These are phyloP conservation scores for Selaginella moellendorffii DNA, from an alignment of 75 land plant species.

Conservation along the genomic window DNA sequence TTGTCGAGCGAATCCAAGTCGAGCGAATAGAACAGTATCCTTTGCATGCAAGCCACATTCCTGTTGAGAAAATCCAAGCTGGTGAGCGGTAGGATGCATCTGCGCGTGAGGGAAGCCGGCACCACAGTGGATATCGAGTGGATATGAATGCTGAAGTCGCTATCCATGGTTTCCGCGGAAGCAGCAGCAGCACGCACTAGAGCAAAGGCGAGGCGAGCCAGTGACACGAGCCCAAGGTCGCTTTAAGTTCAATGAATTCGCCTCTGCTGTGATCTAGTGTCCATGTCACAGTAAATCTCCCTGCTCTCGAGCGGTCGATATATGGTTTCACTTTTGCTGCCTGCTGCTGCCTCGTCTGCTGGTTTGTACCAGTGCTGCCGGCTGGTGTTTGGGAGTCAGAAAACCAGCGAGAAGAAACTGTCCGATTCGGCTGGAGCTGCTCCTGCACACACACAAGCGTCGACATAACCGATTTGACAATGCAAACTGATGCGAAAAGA, in stretches of 20 bases:
- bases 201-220: too few species aligned
- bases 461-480: neutral
- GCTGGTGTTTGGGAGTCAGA: neutral
- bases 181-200: too few species aligned
- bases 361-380: too few species aligned
- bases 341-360: constrained; percentile 5
- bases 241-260: too few species aligned
- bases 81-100: neutral
- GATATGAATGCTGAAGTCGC: neutral
- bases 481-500: neutral
- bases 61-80: neutral
- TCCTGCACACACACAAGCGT: neutral
- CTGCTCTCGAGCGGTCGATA: constrained; percentile 11
- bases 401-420: neutral
- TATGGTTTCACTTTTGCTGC: neutral
- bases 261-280: too few species aligned
- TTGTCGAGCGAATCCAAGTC: neutral
- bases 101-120: neutral
- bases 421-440: neutral
- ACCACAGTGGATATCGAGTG: neutral
- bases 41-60: neutral
- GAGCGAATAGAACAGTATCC: neutral
- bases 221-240: too few species aligned
- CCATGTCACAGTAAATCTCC: too few species aligned
- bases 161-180: neutral